Evolutionary conservation across 2,329 filamentous ascomycete genomes (phyloP).

Genomic region (Aureobasidium sp.): DNA sequence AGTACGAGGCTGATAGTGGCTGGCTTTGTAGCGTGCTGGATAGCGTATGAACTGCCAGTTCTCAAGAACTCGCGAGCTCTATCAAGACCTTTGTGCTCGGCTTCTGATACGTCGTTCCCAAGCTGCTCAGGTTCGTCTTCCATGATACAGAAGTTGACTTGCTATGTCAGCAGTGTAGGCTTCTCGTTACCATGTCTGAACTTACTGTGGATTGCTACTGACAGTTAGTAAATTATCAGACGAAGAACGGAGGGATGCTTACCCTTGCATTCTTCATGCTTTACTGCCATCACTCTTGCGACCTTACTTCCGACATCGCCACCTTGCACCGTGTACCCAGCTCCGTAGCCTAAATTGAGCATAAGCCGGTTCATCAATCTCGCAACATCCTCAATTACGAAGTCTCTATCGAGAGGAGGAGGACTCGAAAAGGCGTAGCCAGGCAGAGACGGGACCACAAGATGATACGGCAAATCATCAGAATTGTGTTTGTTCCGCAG

Average conservation of each 20-base stretch:
- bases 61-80: constrained; percentile 28
- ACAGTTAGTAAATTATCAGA: not conserved
- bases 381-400: constrained; percentile 31
- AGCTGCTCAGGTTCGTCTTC: constrained; percentile 16
- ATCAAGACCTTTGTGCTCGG: constrained; percentile 28
- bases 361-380: constrained; percentile 44
- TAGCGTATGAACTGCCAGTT: constrained; percentile 40
- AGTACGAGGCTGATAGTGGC: constrained; percentile 49
- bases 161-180: not conserved
- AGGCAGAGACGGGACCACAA: constrained; percentile 47
- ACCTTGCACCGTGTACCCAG: constrained; percentile 47
- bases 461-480: constrained; percentile 45
- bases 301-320: constrained; percentile 46
- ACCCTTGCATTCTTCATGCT: constrained; percentile 41
- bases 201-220: not conserved
- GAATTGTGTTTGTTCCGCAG: constrained; percentile 39
- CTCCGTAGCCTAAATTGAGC: constrained; percentile 42
- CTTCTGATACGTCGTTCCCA: constrained; percentile 26
- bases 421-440: constrained; percentile 45
- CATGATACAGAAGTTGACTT: constrained; percentile 17
- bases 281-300: constrained; percentile 33
- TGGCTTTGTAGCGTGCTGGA: constrained; percentile 46
- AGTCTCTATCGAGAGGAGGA: constrained; percentile 40
- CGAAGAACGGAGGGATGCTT: constrained; percentile 15
- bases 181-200: not conserved